These are phyloP conservation scores for Trichothecium roseum DNA, from an alignment of 2,329 filamentous ascomycete species.

Conservation along the genomic window DNA sequence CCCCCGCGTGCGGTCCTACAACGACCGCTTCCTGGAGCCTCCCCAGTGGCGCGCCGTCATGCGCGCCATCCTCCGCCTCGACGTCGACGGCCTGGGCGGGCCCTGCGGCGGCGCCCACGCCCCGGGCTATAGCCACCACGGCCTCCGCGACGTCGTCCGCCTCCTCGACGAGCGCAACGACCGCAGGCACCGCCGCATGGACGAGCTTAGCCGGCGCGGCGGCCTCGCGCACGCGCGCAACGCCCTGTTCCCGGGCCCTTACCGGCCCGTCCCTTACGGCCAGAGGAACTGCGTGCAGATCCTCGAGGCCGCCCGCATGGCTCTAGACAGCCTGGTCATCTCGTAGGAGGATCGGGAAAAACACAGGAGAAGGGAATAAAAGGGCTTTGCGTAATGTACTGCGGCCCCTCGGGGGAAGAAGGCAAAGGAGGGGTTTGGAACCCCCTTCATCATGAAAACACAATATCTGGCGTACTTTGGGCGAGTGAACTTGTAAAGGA, in stretches of 20 bases:
- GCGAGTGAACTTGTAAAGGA: no score
- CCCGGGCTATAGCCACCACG: slow-evolving; percentile 26
- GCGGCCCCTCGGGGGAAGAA: no score
- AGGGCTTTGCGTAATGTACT: no score
- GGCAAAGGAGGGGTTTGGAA: no score
- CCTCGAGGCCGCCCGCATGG: slow-evolving; percentile 41
- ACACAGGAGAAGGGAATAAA: no score
- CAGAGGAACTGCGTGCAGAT: slow-evolving; percentile 37
- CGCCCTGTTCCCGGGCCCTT: slow-evolving; percentile 12
- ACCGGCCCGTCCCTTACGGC: slow-evolving; percentile 18
- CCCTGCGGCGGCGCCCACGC: slow-evolving; percentile 4
- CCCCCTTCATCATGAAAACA: no score
- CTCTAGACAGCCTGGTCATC: slow-evolving; percentile 46
- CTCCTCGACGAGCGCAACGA: slow-evolving; percentile 41
- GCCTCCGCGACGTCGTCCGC: slow-evolving; percentile 42
- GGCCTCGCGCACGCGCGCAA: slow-evolving; percentile 8
- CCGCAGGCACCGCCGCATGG: slow-evolving; percentile 37
- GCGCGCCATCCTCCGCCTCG: slow-evolving; percentile 41
- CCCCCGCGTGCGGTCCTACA: slow-evolving; percentile 18
- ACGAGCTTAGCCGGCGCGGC: slow-evolving; percentile 32
- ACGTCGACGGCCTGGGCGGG: slow-evolving; percentile 43
- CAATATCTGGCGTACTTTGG: no score
- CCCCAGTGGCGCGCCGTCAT: slow-evolving; percentile 43
- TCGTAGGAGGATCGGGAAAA: no score
- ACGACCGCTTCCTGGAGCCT: slow-evolving; percentile 37